These are phyloP conservation scores for Daldinia sp. DNA, from an alignment of 2,329 filamentous ascomycete genomes.

Conservation along the genomic window DNA sequence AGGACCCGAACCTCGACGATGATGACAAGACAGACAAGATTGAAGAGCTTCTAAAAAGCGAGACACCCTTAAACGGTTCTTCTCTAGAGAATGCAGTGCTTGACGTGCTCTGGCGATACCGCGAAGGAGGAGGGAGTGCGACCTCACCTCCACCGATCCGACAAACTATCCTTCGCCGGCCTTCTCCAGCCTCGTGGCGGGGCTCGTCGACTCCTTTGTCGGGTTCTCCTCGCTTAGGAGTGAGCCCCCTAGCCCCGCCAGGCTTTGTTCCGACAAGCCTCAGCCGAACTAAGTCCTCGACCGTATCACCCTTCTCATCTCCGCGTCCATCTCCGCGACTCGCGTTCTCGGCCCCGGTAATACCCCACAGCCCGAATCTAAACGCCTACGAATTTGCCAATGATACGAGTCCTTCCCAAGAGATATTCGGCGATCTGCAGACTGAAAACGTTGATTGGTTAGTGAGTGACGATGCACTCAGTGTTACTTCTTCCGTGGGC, in stretches of 20 bases:
- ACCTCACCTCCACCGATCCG: constrained; percentile 85
- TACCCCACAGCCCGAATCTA: constrained; percentile 91
- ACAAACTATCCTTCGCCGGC: constrained; percentile 86
- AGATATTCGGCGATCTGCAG: constrained; percentile 90
- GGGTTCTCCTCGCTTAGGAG: constrained; percentile 81
- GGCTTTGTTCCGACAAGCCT: constrained; percentile 84
- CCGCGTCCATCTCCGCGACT: constrained; percentile 92
- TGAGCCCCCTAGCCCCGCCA: constrained; percentile 84
- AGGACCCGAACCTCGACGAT: constrained; percentile 83
- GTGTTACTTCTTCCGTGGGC: constrained; percentile 76
- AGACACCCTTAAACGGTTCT: constrained; percentile 77
- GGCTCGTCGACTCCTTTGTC: constrained; percentile 79
- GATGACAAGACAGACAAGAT: constrained; percentile 95
- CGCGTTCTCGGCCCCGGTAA: constrained; percentile 85
- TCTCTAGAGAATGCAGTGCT: constrained; percentile 89
- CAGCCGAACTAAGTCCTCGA: constrained; percentile 77
- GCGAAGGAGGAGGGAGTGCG: constrained; percentile 69
- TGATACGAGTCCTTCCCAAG: constrained; percentile 79
- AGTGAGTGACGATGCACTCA: constrained; percentile 86
- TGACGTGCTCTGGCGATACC: constrained; percentile 87
- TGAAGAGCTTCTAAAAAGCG: constrained; percentile 82
- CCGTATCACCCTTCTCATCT: constrained; percentile 90
- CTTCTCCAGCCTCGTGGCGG: constrained; percentile 95
- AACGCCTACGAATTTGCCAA: constrained; percentile 95
- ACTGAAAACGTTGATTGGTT: constrained; percentile 98